Evolutionary conservation across 202 grass and related monocot species (phyloP).

Genomic region (Carex sylvatica): DNA sequence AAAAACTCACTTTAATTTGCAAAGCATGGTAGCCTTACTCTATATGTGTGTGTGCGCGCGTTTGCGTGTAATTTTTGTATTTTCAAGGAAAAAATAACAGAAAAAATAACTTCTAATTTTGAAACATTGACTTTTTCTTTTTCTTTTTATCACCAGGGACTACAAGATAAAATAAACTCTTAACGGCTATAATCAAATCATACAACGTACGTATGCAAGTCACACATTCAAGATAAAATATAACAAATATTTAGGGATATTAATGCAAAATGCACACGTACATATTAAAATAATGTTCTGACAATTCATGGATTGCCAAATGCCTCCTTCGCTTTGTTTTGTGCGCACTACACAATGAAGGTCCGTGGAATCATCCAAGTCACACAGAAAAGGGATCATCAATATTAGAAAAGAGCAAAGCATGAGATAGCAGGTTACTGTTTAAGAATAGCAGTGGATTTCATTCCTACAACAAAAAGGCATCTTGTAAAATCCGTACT

Average conservation of each 20-base stretch:
- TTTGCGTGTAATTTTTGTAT: too few relatives aligned
- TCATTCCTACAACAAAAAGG: slow-evolving; percentile 29
- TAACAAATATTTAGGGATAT: not conserved
- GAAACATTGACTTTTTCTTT: too few relatives aligned
- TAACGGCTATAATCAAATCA: too few relatives aligned
- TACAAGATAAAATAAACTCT: too few relatives aligned
- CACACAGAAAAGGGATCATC: slow-evolving; percentile 26
- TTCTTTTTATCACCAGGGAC: too few relatives aligned
- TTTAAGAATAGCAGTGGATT: too few relatives aligned
- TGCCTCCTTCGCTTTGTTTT: slow-evolving; percentile 36
- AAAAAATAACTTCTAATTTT: too few relatives aligned
- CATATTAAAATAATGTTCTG: not conserved
- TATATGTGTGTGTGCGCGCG: too few relatives aligned
- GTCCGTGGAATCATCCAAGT: slow-evolving; percentile 20
- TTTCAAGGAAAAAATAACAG: too few relatives aligned
- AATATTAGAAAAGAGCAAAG: slow-evolving; percentile 25
- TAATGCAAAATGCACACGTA: not conserved
- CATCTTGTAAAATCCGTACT: slow-evolving; percentile 5
- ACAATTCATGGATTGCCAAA: slow-evolving; percentile 22
- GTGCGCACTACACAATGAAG: slow-evolving; percentile 41
- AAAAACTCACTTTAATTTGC: too few relatives aligned
- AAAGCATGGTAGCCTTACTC: too few relatives aligned
- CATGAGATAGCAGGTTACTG: too few relatives aligned
- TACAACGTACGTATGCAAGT: not conserved
- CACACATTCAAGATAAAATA: not conserved